Evolutionary conservation across 768 basidiomycete genomes (phyloP), one percentile per base, ranked within the genome.

Genomic region (Galerina marginata): DNA sequence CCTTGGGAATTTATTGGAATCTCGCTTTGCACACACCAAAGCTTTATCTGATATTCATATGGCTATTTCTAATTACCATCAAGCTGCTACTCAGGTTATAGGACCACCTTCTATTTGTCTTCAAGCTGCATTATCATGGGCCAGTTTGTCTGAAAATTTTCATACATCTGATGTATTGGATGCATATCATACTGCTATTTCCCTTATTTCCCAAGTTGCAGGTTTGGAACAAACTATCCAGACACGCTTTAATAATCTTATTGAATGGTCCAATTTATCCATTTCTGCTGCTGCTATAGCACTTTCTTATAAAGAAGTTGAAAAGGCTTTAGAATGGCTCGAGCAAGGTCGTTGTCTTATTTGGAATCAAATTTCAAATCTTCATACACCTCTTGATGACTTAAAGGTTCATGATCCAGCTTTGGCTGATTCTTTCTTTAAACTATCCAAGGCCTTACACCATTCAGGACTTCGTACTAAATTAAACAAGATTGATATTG

Each of bases 151-250:
- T 4, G 15, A 16, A 16, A 25, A n/a, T 12, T 20, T 2, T 23
- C 25, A 46, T 16, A 43, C 42, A 12, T 23, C 58, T 25, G 38
- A 58, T 9, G 43, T 45, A 15, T n/a, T 66, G 40, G 55, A 62
- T 4, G 68, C 58, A 11, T 64, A 60, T 45, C 16, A 40, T 12
- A 46, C 58, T 25, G 62, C 55, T 23, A 53, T 69, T 26, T 40
- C 47, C 11, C 51, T 67, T 3, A 54, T 66, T 15, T 67, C 68
- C 14, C 54, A 56, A 11, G 48, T 66, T 20, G 65, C 67, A 3
- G 64, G 67, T 43, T 58, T 69, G 9, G 67, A 65, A 20, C 62
- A 58, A 42, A 61, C 62, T 10, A n/a, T 69, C 7, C 33, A 58
- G 0, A 40, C 58, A 33, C 61, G 68, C 6, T 62, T 62, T 23